phyloP scores from a whole-genome alignment of 2,329 filamentous ascomycete species.

The Talaromyces sp. region DNA sequence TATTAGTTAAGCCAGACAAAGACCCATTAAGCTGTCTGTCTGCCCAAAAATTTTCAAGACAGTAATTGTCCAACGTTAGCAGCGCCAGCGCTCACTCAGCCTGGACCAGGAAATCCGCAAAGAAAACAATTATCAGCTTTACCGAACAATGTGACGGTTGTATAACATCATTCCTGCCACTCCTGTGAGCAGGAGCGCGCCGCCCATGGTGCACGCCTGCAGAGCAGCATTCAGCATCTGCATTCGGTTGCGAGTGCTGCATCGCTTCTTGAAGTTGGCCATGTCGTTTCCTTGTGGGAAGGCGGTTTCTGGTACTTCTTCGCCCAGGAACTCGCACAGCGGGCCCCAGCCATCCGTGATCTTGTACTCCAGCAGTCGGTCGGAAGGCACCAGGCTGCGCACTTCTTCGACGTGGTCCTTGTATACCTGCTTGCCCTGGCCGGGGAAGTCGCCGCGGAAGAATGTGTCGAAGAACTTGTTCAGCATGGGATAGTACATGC shows the following conservation, averaged over 20 bases:
- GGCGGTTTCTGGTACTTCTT: constrained; percentile 45
- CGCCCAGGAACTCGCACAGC: constrained; percentile 51
- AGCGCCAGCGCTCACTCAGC: not conserved
- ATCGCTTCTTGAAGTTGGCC: constrained; percentile 52
- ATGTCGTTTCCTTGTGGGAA: constrained; percentile 52
- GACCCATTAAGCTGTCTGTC: not conserved
- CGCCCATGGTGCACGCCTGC: constrained; percentile 47
- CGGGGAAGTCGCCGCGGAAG: constrained; percentile 63
- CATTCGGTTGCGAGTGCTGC: constrained; percentile 48
- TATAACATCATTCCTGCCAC: not conserved
- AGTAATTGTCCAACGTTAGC: not conserved
- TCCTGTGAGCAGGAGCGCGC: constrained; percentile 43
- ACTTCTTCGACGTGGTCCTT: constrained; percentile 52
- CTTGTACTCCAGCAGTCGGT: constrained; percentile 50
- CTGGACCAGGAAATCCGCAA: not conserved
- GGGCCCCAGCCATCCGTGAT: constrained; percentile 52
- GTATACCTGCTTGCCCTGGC: constrained; percentile 60
- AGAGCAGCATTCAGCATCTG: constrained; percentile 53
- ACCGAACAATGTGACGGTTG: not conserved
- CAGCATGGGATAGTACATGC: constrained; percentile 54
- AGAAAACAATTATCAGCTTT: not conserved
- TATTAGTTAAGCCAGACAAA: not conserved
- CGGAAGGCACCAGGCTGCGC: constrained; percentile 42
- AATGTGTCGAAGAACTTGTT: constrained; percentile 41
- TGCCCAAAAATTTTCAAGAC: not conserved